Conservation (phyloP, 1,284 basidiomycete genomes). For the Fomitopsis pinicola region DNA sequence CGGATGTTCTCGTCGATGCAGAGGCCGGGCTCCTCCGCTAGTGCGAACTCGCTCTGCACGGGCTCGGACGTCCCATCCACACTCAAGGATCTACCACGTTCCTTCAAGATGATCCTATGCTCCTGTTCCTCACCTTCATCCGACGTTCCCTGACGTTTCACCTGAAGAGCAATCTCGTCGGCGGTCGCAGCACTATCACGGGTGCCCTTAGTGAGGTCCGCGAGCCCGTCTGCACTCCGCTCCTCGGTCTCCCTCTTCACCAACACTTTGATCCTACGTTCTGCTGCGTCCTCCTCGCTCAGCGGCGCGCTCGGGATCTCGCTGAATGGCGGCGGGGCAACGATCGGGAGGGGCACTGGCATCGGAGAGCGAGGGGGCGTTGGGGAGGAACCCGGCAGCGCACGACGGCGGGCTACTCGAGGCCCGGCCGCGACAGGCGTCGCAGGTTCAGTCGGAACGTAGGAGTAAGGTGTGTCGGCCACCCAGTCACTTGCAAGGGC, state of each 20-base stretch:
- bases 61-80: background rate
- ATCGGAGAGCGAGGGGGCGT: background rate
- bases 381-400: background rate
- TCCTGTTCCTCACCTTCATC: background rate
- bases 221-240: slow-evolving; percentile 30
- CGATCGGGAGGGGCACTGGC: slow-evolving; percentile 37
- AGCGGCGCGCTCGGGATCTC: slow-evolving; percentile 30
- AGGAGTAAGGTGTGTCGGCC: background rate
- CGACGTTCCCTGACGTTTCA: background rate
- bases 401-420: background rate
- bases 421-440: slow-evolving; percentile 9
- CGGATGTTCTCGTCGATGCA: slow-evolving; percentile 30
- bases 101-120: background rate
- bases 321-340: slow-evolving; percentile 43
- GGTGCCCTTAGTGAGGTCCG: background rate
- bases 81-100: background rate
- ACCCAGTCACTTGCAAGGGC: background rate
- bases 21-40: background rate
- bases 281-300: slow-evolving; percentile 37
- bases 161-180: background rate
- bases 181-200: background rate
- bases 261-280: slow-evolving; percentile 36
- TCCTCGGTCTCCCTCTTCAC: slow-evolving; percentile 37
- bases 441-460: slow-evolving; percentile 6
- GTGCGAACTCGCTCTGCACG: background rate